Evolutionary conservation across 179 eudicot genomes (phyloP).

Genomic region (Gypsophila paniculata): DNA sequence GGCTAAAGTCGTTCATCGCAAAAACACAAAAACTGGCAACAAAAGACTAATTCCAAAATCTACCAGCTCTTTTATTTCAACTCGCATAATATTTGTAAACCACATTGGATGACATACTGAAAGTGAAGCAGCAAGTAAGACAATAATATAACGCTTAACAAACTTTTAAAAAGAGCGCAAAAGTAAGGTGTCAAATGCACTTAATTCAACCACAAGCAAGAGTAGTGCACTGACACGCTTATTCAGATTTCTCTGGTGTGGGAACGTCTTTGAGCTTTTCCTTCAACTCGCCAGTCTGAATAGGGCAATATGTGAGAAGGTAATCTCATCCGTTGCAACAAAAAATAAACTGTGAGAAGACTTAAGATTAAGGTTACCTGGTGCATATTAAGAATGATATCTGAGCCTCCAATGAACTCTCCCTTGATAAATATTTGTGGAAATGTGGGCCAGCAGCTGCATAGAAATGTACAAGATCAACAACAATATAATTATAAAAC

Average conservation of each 20-base stretch:
- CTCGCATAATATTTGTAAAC: neutral
- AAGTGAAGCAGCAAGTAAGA: neutral
- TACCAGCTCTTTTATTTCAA: neutral
- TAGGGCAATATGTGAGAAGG: conserved; percentile 15
- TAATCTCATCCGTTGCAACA: neutral
- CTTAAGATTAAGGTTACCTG: conserved; percentile 37
- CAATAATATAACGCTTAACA: neutral
- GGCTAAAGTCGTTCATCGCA: neutral
- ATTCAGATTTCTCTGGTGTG: conserved; percentile 30
- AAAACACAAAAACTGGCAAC: neutral
- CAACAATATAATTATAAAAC: neutral
- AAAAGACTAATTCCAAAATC: neutral
- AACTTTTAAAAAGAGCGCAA: neutral
- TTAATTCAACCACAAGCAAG: neutral
- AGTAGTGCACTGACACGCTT: neutral
- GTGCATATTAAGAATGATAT: conserved; percentile 82
- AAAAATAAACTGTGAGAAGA: neutral
- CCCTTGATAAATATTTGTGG: conserved; percentile 93
- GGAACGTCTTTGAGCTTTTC: conserved; percentile 52
- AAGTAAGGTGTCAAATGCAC: neutral
- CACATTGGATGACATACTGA: neutral
- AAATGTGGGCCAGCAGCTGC: conserved; percentile 96
- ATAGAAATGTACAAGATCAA: conserved; percentile 13
- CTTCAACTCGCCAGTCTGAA: conserved; percentile 61
- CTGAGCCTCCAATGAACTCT: conserved; percentile 92